These are phyloP conservation scores for Bipolaris bicolor DNA, from an alignment of 2,329 filamentous ascomycete species.

Conservation along the genomic window DNA sequence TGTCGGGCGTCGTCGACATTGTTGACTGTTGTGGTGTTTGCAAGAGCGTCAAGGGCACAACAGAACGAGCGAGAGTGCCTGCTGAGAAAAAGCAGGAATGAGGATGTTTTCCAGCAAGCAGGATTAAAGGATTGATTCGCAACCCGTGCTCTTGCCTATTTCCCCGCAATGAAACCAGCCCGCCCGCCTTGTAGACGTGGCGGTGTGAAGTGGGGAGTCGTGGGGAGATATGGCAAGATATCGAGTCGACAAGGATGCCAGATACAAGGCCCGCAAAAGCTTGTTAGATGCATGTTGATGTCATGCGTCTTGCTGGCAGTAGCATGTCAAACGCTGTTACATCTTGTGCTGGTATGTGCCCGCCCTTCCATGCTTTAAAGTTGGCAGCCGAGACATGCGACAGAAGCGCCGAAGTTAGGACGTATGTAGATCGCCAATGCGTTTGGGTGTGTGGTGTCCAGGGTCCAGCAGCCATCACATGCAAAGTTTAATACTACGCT, in stretches of 20 bases:
- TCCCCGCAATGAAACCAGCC: slow-evolving; percentile 7
- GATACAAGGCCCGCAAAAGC: neutral
- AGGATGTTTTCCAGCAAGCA: neutral
- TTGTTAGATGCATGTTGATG: slow-evolving; percentile 1
- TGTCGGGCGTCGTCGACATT: slow-evolving; percentile 16
- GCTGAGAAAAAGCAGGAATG: neutral
- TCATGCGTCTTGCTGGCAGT: neutral
- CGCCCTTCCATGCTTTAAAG: neutral
- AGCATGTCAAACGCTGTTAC: no score
- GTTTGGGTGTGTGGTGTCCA: neutral
- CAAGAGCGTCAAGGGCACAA: neutral
- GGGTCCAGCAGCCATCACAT: slow-evolving; percentile 15
- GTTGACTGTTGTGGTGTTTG: neutral
- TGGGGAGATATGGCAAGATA: slow-evolving; percentile 13
- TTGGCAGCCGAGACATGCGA: neutral
- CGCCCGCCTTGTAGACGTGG: neutral
- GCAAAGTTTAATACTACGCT: neutral
- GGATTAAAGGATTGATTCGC: neutral
- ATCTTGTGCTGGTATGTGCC: no score
- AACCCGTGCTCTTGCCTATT: slow-evolving; percentile 5
- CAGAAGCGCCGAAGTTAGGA: neutral
- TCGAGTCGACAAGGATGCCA: slow-evolving; percentile 7
- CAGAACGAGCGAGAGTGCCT: neutral
- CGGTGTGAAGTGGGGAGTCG: slow-evolving; percentile 8
- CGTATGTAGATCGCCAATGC: neutral